Evolutionary conservation across 306 rosid species (phyloP), one percentile per base, ranked within the genome.

Genomic region (Acacia melanoxylon): DNA sequence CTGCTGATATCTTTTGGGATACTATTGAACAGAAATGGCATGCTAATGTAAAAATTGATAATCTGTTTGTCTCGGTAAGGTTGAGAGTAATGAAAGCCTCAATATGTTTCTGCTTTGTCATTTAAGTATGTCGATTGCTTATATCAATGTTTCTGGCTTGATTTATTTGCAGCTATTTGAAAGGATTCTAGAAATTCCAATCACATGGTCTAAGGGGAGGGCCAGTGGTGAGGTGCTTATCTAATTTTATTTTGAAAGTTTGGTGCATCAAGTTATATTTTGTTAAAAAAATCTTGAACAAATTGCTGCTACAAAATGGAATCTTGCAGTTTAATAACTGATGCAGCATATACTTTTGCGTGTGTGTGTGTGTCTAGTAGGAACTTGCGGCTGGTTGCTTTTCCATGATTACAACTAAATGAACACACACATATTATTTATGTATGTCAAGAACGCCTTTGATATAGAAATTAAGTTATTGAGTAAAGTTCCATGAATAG

Each of bases 191-290:
- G 94, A 83, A 66, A 91, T 93, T 89, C 99, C 99, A 78, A 88
- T 95, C 79, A 76, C 84, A 69, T 95, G 97, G 98, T 91, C 93
- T 65, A 85, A 89, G 82, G 99, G 99, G 75, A 88, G 95, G 88
- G 92, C 94, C 69, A 92, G 90, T 14, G 98, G 99, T 80, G 96
- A 95, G 99, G 99, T 95, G 88, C 89, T 85, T 87, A 88, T 86
- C 92, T 80, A 86, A 89, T 91, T 85, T 81, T 33, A 65, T 17
- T 74, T 78, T 72, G 79, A 56, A 80, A 72, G 59, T 72, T 65
- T 37, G 74, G 24, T 74, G 16, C 54, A 74, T 51, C 41, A 41
- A 63, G 56, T 78, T 83, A 63, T 66, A 65, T 59, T 78, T 20
- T 42, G 68, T 15, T 49, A 35, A 80, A 52, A 31, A 19, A 0